Evolutionary conservation across 441 rosid species (phyloP).

Genomic region (Metrosideros polymorpha): DNA sequence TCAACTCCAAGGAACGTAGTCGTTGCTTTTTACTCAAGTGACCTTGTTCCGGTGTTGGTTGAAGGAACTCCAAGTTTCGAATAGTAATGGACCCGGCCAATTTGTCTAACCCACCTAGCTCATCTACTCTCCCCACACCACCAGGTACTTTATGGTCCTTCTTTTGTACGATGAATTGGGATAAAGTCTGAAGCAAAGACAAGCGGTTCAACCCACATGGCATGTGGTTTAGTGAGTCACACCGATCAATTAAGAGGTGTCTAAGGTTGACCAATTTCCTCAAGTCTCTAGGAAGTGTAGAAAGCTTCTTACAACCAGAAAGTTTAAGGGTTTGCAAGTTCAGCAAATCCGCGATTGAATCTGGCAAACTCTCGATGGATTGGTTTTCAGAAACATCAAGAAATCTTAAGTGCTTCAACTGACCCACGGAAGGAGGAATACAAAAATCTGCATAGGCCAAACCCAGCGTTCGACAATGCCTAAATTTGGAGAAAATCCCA

Average conservation of each 20-base stretch:
- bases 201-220: not conserved
- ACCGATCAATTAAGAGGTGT: not conserved
- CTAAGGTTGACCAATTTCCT: not conserved
- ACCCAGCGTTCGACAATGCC: too few species aligned
- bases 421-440: too few species aligned
- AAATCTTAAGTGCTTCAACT: too few species aligned
- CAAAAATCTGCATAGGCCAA: too few species aligned
- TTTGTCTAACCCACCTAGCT: not conserved
- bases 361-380: not conserved
- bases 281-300: not conserved
- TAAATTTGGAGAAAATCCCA: too few species aligned
- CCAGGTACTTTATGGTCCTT: not conserved
- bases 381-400: not conserved
- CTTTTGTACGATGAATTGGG: not conserved
- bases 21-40: not conserved
- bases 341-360: fast-evolving
- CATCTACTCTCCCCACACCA: not conserved
- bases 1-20: not conserved
- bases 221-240: not conserved
- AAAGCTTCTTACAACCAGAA: not conserved
- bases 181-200: not conserved
- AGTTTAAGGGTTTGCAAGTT: not conserved
- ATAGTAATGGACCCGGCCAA: not conserved
- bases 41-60: not conserved
- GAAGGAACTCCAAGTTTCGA: not conserved